phyloP scores from a whole-genome alignment of 257 asterid species.

The Petrea volubilis region DNA sequence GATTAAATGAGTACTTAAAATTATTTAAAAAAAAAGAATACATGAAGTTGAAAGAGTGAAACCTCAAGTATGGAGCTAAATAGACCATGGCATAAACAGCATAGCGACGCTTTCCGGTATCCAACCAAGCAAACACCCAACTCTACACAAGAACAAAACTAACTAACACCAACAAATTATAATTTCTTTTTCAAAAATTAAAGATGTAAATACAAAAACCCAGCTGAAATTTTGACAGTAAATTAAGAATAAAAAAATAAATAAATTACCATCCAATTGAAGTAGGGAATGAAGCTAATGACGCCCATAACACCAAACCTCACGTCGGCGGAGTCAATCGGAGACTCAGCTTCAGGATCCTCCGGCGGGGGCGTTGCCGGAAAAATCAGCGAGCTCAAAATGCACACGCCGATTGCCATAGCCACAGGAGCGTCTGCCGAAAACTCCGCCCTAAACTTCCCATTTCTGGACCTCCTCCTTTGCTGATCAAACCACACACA shows the following conservation, averaged over 20 bases:
- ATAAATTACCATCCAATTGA: constrained; percentile 86
- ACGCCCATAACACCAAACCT: constrained; percentile 96
- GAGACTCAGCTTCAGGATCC: constrained; percentile 61
- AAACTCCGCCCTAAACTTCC: constrained; percentile 74
- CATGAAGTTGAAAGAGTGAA: not conserved
- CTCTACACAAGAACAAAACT: no score
- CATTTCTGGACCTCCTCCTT: constrained; percentile 54
- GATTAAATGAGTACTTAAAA: no score
- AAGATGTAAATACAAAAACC: not conserved
- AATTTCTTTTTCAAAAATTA: not conserved
- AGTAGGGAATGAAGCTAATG: constrained; percentile 90
- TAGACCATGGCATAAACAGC: constrained; percentile 88
- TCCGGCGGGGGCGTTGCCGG: constrained; percentile 60
- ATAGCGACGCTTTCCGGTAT: constrained; percentile 76
- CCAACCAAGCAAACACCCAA: constrained; percentile 99
- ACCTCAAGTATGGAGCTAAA: constrained; percentile 97
- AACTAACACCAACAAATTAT: not conserved
- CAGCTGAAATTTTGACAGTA: not conserved
- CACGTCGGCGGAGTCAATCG: constrained; percentile 79
- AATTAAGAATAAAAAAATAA: not conserved
- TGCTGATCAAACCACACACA: constrained; percentile 24
- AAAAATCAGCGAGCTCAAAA: constrained; percentile 71
- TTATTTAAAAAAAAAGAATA: no score
- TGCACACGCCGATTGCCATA: constrained; percentile 80
- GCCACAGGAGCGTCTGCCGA: constrained; percentile 80